Percentiles rank a stretch among this genome's conserved stretches.
Conservation (phyloP, 176 grass and related monocot species). For the Panicum miliaceum region DNA sequence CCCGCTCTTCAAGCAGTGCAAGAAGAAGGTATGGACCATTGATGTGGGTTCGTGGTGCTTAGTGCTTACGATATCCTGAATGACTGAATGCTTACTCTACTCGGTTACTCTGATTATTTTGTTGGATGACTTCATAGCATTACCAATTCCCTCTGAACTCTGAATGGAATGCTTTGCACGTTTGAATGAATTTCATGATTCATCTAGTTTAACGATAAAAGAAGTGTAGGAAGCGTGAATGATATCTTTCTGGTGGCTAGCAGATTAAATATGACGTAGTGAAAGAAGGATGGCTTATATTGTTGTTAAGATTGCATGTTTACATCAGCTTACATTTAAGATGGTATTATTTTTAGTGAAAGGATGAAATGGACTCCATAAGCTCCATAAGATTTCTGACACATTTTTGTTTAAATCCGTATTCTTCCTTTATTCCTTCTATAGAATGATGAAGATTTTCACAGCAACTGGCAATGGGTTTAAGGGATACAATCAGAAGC, state of each 20-base stretch:
- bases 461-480: neutral
- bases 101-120: neutral
- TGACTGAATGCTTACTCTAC: too few species aligned
- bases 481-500: neutral
- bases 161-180: neutral
- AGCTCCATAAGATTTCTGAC: neutral
- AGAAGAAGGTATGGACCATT: slow-evolving; percentile 55
- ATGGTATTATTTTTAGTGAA: neutral
- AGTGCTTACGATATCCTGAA: neutral
- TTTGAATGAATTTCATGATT: too few species aligned
- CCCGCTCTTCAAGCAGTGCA: slow-evolving; percentile 76
- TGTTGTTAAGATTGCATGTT: neutral
- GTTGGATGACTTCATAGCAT: neutral
- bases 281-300: neutral
- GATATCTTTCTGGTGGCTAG: neutral
- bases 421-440: slow-evolving; percentile 13
- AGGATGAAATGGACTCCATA: neutral
- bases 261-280: neutral
- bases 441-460: slow-evolving; percentile 27
- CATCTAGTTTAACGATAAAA: too few species aligned
- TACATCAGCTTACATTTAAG: neutral
- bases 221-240: neutral
- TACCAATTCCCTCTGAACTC: neutral
- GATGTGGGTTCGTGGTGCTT: neutral
- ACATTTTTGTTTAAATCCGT: neutral